Percentiles rank a stretch among this genome's conserved stretches.
phyloP scores from a whole-genome alignment of 345 rosid species.

The Eucalyptus tenuipes region DNA sequence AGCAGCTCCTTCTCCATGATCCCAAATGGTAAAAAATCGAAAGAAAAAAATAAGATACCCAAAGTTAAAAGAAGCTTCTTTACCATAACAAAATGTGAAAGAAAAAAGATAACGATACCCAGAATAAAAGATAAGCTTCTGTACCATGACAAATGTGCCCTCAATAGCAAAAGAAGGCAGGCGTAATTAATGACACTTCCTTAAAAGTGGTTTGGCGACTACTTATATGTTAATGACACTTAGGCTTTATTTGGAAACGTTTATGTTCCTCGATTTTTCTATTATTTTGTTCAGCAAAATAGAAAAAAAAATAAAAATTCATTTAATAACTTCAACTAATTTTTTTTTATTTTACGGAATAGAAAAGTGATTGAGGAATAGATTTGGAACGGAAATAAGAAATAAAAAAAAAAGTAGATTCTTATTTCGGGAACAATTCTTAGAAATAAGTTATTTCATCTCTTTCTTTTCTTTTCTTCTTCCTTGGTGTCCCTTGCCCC shows the following conservation, averaged over 20 bases:
- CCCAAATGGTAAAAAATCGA: not conserved
- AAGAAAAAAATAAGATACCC: not conserved
- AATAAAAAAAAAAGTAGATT: accelerated
- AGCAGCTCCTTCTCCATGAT: not conserved
- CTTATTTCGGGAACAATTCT: accelerated
- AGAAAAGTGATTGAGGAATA: accelerated
- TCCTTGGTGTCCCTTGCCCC: too few relatives aligned
- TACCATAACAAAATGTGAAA: not conserved
- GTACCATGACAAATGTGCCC: not conserved
- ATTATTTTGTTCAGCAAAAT: accelerated
- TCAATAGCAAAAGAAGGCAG: not conserved
- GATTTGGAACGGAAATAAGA: accelerated
- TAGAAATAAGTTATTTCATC: too few relatives aligned
- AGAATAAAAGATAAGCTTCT: not conserved
- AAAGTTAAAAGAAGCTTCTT: not conserved
- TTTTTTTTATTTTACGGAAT: accelerated
- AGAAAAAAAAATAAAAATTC: accelerated
- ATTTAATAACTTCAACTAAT: too few relatives aligned
- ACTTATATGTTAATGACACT: not conserved
- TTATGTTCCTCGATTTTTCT: accelerated
- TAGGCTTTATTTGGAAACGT: too few relatives aligned
- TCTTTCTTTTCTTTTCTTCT: too few relatives aligned
- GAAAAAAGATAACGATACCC: not conserved
- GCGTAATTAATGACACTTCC: not conserved
- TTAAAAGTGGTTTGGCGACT: not conserved